These are phyloP conservation scores for Salvia miltiorrhiza DNA, from an alignment of 257 asterid genomes.

Conservation along the genomic window DNA sequence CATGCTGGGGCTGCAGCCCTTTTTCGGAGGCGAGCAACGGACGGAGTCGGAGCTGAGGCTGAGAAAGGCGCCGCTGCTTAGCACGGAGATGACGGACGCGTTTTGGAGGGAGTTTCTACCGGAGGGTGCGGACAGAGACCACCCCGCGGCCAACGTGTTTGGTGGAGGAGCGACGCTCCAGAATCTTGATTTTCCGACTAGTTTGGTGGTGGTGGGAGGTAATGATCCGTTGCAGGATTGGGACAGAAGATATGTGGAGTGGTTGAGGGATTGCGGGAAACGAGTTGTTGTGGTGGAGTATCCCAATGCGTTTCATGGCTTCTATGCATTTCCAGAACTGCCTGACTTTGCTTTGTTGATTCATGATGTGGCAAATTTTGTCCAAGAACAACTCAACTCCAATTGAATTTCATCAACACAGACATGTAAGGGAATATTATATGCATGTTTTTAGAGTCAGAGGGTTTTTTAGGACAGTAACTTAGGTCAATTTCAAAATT, in stretches of 20 bases:
- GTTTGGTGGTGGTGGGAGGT: constrained; percentile 39
- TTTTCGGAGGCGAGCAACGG: constrained; percentile 47
- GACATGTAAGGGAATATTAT: too few species aligned
- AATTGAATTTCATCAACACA: not conserved
- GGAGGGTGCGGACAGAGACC: constrained; percentile 36
- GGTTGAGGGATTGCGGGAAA: constrained; percentile 34
- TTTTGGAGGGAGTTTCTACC: constrained; percentile 47
- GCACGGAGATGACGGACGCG: constrained; percentile 14
- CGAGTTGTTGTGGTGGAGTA: constrained; percentile 31
- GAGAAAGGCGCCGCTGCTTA: constrained; percentile 20
- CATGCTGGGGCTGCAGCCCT: constrained; percentile 33
- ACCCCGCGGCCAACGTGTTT: constrained; percentile 39
- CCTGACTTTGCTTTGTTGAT: constrained; percentile 26
- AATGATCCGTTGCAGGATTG: constrained; percentile 44
- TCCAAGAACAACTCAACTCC: constrained; percentile 8
- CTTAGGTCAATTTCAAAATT: too few species aligned
- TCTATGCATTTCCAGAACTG: constrained; percentile 32
- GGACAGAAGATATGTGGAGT: constrained; percentile 30
- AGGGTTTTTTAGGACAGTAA: too few species aligned
- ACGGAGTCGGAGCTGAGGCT: constrained; percentile 42
- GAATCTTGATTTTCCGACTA: constrained; percentile 25
- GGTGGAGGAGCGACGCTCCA: constrained; percentile 23
- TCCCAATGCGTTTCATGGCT: constrained; percentile 40
- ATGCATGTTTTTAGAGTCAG: too few species aligned
- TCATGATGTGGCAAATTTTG: constrained; percentile 11